Percentiles rank a stretch among this genome's conserved stretches.
These are phyloP conservation scores for Diddensiella transvaalensis DNA, from an alignment of 805 yeast genomes.

Conservation along the genomic window DNA sequence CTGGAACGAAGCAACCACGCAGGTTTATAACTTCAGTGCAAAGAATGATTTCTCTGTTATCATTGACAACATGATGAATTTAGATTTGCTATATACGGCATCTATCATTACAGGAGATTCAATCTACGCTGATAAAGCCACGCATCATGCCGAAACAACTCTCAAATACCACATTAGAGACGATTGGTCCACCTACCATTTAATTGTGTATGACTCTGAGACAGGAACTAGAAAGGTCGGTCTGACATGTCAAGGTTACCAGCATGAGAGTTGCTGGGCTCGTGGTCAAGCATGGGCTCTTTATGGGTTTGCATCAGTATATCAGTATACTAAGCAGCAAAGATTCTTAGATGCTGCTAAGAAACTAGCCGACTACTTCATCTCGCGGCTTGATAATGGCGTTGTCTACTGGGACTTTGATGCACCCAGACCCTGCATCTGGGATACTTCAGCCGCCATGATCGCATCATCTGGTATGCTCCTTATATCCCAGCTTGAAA, in stretches of 20 bases:
- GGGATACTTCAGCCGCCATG: conserved; percentile 34
- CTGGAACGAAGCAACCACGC: conserved; percentile 29
- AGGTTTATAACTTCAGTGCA: conserved; percentile 22
- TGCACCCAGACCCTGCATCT: conserved; percentile 25
- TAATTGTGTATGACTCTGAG: conserved; percentile 27
- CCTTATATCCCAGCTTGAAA: conserved; percentile 23
- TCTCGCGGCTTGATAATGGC: conserved; percentile 29
- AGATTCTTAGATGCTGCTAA: conserved; percentile 31
- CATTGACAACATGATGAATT: conserved; percentile 28
- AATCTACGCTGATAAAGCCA: conserved; percentile 29
- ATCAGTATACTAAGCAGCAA: conserved; percentile 28
- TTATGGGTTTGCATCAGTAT: conserved; percentile 31
- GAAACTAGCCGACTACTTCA: conserved; percentile 27
- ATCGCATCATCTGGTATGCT: conserved; percentile 32
- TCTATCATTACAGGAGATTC: conserved; percentile 30
- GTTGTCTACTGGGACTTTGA: conserved; percentile 26
- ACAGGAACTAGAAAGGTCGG: conserved; percentile 28
- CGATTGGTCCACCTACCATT: conserved; percentile 32
- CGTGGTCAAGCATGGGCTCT: conserved; percentile 38
- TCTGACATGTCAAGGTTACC: conserved; percentile 33
- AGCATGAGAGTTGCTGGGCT: conserved; percentile 31
- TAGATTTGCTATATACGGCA: conserved; percentile 32
- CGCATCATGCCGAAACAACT: conserved; percentile 34
- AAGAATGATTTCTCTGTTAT: conserved; percentile 31
- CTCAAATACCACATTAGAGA: conserved; percentile 22